phyloP scores from a whole-genome alignment of 176 grass and related monocot species.

The Alloteropsis semialata region DNA sequence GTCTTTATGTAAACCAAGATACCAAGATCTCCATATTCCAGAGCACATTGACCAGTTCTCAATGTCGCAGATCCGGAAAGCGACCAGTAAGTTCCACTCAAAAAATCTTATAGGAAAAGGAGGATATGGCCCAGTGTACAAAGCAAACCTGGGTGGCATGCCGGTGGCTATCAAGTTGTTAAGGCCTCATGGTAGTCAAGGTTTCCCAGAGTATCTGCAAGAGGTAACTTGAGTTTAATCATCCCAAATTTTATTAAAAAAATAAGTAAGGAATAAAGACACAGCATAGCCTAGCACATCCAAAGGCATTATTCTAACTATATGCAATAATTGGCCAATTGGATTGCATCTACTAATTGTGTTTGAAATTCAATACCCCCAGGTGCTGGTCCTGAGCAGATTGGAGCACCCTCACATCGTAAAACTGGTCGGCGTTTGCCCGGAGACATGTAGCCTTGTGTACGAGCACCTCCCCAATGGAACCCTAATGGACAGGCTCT shows the following conservation, averaged over 20 bases:
- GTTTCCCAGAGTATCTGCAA: slow-evolving; percentile 41
- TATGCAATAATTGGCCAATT: too few relatives aligned
- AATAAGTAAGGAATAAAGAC: too few relatives aligned
- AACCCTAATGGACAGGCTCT: slow-evolving; percentile 50
- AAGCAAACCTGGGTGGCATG: slow-evolving; percentile 20
- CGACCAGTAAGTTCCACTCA: slow-evolving; percentile 40
- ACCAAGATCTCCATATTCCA: slow-evolving; percentile 29
- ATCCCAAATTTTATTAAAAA: too few relatives aligned
- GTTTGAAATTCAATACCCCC: slow-evolving; percentile 4
- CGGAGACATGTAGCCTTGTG: slow-evolving; percentile 43
- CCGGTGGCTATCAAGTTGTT: slow-evolving; percentile 54
- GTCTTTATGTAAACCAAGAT: slow-evolving; percentile 9
- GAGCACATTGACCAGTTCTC: slow-evolving; percentile 22
- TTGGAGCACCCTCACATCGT: slow-evolving; percentile 59
- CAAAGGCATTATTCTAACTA: too few relatives aligned
- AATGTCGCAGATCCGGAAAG: not conserved
- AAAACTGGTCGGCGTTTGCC: slow-evolving; percentile 62
- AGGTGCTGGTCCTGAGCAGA: slow-evolving; percentile 54
- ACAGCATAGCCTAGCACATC: too few relatives aligned
- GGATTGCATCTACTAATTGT: too few relatives aligned
- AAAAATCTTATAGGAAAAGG: slow-evolving; percentile 47
- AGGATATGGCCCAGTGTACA: slow-evolving; percentile 55
- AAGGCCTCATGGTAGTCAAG: slow-evolving; percentile 38
- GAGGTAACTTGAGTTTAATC: slow-evolving; percentile 52
- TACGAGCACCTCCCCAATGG: slow-evolving; percentile 71